Base-by-base conservation (phyloP, 768 basidiomycete species). In the Serendipita sp. region DNA sequence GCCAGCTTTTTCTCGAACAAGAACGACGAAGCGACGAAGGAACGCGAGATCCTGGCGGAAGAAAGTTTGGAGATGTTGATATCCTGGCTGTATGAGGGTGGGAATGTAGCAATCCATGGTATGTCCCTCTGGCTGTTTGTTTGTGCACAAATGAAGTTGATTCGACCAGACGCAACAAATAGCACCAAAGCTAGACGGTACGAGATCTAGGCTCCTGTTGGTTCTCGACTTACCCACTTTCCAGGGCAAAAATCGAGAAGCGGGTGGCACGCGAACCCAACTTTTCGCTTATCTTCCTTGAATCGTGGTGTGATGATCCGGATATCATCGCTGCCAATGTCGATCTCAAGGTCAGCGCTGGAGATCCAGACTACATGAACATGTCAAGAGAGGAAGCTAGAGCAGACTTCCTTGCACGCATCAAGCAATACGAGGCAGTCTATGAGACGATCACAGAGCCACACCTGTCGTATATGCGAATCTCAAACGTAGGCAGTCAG, bases 41-140 rank as follows among this genome's bases (percentile, higher is more conserved):
- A 81, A 56, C 82, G 96, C 14, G 94, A 98, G 68, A 75, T 78
- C 66, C 79, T 98, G 53, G 89, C 96, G 0, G 82, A 83, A 66
- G 96, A 98, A 69, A 91, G 92, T 72, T 73, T 99, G 61, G 94
- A 98, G 68, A 92, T 89, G 82, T 74, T 98, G 56, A 96, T 99
- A 65, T 79, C 83, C 42, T 99, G 96, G 96, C 74, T 99, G 65
- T 92, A 90, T 74, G 83, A 85, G 53, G 96, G 93, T 2, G 92
- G 93, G 1, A 99, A 99, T 71, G 95, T 98, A 58, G 96, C 90
- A 7, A 97, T 99, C 67, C 95, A 97, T 72, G 96, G 94, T 91
- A 68, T 51, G 77, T 64, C 66, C 65, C 50, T 38, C 7, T 7
- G 38, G 14, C 14, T 42, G 51, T 41, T 38, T 1, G 26, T 9